A percentile compares a stretch with the other conserved stretches of the same genome.
These are phyloP conservation scores for Sequoia sempervirens DNA, from an alignment of 75 land plant genomes.

Conservation along the genomic window DNA sequence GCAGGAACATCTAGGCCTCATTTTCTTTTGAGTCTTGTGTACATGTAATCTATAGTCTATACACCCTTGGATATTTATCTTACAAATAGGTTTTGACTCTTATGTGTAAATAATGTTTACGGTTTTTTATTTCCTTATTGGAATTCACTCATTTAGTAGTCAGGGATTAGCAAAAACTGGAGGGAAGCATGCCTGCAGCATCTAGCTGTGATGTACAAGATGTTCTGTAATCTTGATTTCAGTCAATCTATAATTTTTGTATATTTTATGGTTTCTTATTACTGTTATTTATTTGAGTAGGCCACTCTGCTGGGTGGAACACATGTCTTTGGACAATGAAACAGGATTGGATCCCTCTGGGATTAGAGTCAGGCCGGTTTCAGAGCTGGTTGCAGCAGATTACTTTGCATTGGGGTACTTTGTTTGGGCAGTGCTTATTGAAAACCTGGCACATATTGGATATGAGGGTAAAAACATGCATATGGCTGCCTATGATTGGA, in stretches of 20 bases:
- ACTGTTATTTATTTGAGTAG: constrained; percentile 24
- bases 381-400: constrained; percentile 95
- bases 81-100: neutral
- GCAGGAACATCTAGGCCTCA: neutral
- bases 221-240: neutral
- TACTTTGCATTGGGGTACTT: constrained; percentile 91
- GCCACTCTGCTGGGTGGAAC: constrained; percentile 94
- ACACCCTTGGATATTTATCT: neutral
- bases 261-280: constrained; percentile 1
- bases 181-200: neutral
- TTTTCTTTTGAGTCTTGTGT: neutral
- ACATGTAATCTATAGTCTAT: neutral
- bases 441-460: constrained; percentile 85
- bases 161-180: neutral
- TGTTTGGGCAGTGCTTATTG: constrained; percentile 95
- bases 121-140: neutral
- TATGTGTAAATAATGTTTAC: neutral
- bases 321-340: constrained; percentile 86
- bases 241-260: neutral
- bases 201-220: neutral
- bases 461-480: constrained; percentile 94
- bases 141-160: neutral
- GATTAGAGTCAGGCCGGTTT: constrained; percentile 77
- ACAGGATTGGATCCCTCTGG: constrained; percentile 88
- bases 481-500: constrained; percentile 98